phyloP scores from a whole-genome alignment of 208 protist genomes.

The Porcisia hertigi region DNA sequence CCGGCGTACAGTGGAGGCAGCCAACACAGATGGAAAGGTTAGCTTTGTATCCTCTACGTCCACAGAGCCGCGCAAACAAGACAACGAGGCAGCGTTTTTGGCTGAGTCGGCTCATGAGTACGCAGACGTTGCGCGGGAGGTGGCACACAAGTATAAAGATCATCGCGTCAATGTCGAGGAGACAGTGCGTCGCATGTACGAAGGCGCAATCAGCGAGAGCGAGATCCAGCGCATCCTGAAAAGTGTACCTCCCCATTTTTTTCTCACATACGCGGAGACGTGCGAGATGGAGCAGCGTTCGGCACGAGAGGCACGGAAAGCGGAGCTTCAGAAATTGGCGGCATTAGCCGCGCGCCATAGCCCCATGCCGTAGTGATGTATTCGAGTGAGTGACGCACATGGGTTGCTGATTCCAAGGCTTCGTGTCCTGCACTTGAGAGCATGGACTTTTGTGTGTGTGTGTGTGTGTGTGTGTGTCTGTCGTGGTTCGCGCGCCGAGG shows the following conservation, averaged over 20 bases:
- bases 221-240: constrained; percentile 77
- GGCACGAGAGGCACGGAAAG: constrained; percentile 38
- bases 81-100: constrained; percentile 15
- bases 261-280: constrained; percentile 78
- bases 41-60: neutral
- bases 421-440: neutral
- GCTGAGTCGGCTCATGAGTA: neutral
- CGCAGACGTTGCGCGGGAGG: constrained; percentile 10
- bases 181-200: constrained; percentile 75
- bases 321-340: constrained; percentile 46
- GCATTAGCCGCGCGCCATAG: constrained; percentile 19
- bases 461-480: too few relatives aligned
- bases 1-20: constrained; percentile 14
- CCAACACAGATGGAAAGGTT: neutral
- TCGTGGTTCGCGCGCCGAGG: neutral
- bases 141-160: constrained; percentile 56
- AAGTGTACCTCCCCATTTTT: constrained; percentile 64
- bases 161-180: constrained; percentile 62
- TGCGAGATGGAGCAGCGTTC: constrained; percentile 41
- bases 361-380: constrained; percentile 2
- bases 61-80: neutral
- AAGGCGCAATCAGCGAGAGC: constrained; percentile 63
- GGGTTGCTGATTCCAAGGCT: neutral
- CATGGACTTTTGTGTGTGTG: too few relatives aligned
- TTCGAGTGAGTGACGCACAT: neutral